Evolutionary conservation across 106 monocot species (phyloP), one percentile per base, ranked within the genome.

Genomic region (Allium sativum): DNA sequence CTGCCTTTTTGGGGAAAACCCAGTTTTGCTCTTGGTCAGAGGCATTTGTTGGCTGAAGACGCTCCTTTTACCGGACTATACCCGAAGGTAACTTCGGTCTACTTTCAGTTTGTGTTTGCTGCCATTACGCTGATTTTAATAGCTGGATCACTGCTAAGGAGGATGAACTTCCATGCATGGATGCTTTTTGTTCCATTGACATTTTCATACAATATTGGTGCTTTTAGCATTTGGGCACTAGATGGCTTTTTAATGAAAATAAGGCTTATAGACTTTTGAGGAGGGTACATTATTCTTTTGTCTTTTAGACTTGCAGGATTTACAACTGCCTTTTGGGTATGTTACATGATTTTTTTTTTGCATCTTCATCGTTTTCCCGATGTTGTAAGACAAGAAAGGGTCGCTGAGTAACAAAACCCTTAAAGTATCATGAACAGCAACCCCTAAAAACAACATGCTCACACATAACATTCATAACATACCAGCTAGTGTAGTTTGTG

Each of bases 61-160:
- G 53, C 13, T 54, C n/a, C n/a, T n/a, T n/a, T n/a, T n/a, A n/a
- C n/a, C 9, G n/a, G 53, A 17, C 12, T 9, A 54, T 65, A 13
- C 60, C 22, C 40, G 46, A 48, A 9, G 14, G 59, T 60, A 19
- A 72, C 72, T 3, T 13, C 64, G 12, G 63, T 72, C 18, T 72
- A 18, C 54, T 72, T 63, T 53, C 71, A 72, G 68, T 68, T 68
- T 44, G 68, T 57, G 40, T 68, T 68, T 45, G 65, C 65, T 11
- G 65, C 65, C 3, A 68, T 68, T 31, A 68, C 68, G 47, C 19
- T 58, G 43, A 48, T 68, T 0, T 48, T 68, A 16, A 18, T 68
- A 11, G 68, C 68, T 12, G 68, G 68, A 13, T 42, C 68, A 9
- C 15, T 68, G 22, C 58, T 68, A 22, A 58, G 68, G 58, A 58